phyloP scores from a whole-genome alignment of 352 stramenopile genomes.

The Phytophthora crassamura region DNA sequence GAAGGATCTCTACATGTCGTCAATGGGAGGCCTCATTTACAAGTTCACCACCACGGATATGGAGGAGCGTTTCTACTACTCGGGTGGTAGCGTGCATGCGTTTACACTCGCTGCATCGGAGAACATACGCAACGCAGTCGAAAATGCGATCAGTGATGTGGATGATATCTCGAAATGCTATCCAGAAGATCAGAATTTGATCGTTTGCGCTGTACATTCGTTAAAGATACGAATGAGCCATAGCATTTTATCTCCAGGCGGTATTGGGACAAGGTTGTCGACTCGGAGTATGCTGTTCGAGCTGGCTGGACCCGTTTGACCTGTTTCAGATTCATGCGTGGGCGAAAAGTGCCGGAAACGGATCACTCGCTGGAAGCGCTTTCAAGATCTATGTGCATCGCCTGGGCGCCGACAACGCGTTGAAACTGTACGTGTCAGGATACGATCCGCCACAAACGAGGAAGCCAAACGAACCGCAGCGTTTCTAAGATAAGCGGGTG shows the following conservation, averaged over 20 bases:
- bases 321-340: too few relatives aligned
- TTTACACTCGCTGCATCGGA: slow-evolving; percentile 16
- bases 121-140: slow-evolving; percentile 1
- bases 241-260: neutral
- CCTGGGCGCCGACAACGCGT: slow-evolving; percentile 11
- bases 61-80: slow-evolving; percentile 22
- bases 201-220: slow-evolving; percentile 23
- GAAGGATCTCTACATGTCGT: slow-evolving; percentile 11
- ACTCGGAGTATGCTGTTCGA: slow-evolving; percentile 24
- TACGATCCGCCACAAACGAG: slow-evolving; percentile 10
- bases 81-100: slow-evolving; percentile 14
- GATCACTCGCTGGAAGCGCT: too few relatives aligned
- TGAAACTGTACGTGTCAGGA: slow-evolving; percentile 14
- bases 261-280: slow-evolving; percentile 22
- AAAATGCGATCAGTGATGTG: slow-evolving; percentile 2
- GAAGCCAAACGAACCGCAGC: slow-evolving; percentile 3
- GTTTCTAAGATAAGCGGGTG: slow-evolving; percentile 14
- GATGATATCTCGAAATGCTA: slow-evolving; percentile 9
- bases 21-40: slow-evolving; percentile 1
- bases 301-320: neutral
- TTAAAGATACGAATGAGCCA: slow-evolving; percentile 3
- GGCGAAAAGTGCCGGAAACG: too few relatives aligned
- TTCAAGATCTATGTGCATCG: slow-evolving; percentile 24
- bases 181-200: slow-evolving; percentile 13
- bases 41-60: slow-evolving; percentile 13